Conservation (phyloP, 1,284 basidiomycete species). For the Trametes hirsuta region DNA sequence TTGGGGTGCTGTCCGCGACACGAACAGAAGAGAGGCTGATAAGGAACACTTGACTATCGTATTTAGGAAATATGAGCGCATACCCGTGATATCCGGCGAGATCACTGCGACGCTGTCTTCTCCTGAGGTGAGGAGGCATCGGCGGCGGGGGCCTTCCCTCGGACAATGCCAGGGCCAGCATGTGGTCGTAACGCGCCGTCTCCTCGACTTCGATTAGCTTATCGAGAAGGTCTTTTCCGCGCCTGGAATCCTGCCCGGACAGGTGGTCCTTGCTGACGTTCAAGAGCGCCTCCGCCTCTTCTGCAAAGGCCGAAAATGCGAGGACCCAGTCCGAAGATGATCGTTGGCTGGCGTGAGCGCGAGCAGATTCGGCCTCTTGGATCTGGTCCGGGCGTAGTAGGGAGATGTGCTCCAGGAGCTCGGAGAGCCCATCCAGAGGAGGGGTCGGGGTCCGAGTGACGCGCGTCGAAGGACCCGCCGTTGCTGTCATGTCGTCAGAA, state of each 20-base stretch:
- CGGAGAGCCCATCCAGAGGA: background rate
- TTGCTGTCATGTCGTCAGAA: background rate
- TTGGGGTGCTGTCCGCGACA: no score
- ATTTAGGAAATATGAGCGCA: no score
- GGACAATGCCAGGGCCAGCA: constrained; percentile 25
- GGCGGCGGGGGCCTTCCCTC: constrained; percentile 22
- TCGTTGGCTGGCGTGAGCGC: background rate
- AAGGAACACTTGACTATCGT: no score
- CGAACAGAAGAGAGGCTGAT: no score
- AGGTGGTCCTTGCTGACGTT: background rate
- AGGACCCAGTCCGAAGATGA: constrained; percentile 20
- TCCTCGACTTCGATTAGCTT: constrained; percentile 25
- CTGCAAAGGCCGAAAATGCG: constrained; percentile 21
- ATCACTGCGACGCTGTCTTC: background rate
- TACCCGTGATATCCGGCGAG: background rate
- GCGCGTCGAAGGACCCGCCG: background rate
- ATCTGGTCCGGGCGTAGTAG: constrained; percentile 43
- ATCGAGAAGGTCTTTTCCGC: constrained; percentile 12
- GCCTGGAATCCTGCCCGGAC: background rate
- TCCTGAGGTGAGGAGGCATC: background rate
- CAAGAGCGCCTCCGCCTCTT: constrained; percentile 22
- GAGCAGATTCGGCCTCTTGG: constrained; percentile 20
- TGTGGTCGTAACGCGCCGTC: constrained; percentile 24
- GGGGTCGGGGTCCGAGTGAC: background rate
- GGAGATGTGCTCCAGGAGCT: constrained; percentile 23